Evolutionary conservation across 805 yeast genomes (phyloP), one percentile per base, ranked within the genome.

Genomic region (Zygoascus tannicola): DNA sequence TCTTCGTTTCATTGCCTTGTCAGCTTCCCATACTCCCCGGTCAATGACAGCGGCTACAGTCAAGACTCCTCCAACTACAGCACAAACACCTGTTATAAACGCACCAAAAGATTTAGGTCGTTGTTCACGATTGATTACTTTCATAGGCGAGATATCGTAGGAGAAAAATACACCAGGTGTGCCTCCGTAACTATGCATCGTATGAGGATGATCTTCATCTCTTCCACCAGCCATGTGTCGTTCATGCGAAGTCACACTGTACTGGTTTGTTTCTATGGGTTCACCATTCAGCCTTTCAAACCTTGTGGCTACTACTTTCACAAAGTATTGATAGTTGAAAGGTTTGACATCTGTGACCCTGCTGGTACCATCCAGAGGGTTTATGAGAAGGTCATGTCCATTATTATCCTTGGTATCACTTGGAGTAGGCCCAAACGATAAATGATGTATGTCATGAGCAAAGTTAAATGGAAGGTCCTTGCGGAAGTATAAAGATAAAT

Each of bases 141-240:
- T 86, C 69, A 92, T 70, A 8, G 97, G 95, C 45, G 94, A 80
- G 62, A 92, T 87, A 56, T 92, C 97, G 65, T 88, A 88, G 55
- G 80, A 70, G 67, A 92, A 76, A 62, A 79, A 85, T 2, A 87
- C 72, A 3, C 97, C 96, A 0, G 98, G 97, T 14, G 82, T 68
- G 5, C 98, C 98, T 15, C 97, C 96, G 44, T 76, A 68, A 2
- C 81, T 75, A 48, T 68, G 71, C 39, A 53, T 28, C 14, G 96
- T 85, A 60, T 85, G 80, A 37, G 87, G 88, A 64, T 92, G 95
- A 59, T 90, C 97, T 19, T 74, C 82, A 58, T 90, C 98, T 47
- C 81, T 71, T 26, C 97, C 98, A 16, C 97, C 97, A 18, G 39
- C 50, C 26, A 87, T 60, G 5, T 95, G 90, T 51, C 97, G 74